These are phyloP conservation scores for Capsicum chinense DNA, from an alignment of 257 asterid genomes.

Conservation along the genomic window DNA sequence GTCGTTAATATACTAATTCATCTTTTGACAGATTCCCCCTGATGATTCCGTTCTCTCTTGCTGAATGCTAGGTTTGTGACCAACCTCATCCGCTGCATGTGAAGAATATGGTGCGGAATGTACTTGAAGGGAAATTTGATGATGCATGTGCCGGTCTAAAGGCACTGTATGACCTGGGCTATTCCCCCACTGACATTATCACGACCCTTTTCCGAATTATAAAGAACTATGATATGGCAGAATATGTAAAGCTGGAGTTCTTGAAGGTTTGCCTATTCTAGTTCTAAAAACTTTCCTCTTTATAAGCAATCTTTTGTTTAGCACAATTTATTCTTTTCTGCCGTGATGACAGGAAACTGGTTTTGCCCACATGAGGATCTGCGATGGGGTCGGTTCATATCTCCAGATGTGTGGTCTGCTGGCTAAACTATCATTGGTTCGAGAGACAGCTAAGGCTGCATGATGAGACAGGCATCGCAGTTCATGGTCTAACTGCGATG, in stretches of 20 bases:
- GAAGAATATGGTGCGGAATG: conserved; percentile 86
- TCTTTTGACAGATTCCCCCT: not conserved
- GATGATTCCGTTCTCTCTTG: conserved; percentile 16
- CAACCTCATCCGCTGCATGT: conserved; percentile 99
- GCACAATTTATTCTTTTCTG: conserved; percentile 27
- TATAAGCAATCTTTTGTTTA: not conserved
- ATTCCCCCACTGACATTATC: conserved; percentile 97
- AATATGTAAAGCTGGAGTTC: conserved; percentile 87
- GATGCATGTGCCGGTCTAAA: conserved; percentile 90
- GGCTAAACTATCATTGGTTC: conserved; percentile 70
- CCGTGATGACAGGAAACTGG: conserved; percentile 75
- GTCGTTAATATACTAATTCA: not conserved
- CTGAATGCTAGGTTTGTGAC: conserved; percentile 75
- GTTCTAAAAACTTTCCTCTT: not conserved
- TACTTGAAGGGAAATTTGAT: conserved; percentile 87
- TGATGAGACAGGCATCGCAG: conserved; percentile 31
- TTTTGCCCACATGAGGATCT: conserved; percentile 96
- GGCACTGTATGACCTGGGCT: conserved; percentile 92
- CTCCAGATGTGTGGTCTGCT: conserved; percentile 92
- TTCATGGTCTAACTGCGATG: not conserved
- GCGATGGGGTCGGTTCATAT: conserved; percentile 96
- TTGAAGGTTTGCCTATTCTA: conserved; percentile 64
- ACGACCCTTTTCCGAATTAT: conserved; percentile 92
- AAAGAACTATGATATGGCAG: conserved; percentile 92
- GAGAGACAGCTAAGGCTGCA: conserved; percentile 81